Evolutionary conservation across 768 basidiomycete genomes (phyloP), one percentile per base, ranked within the genome.

Genomic region (Cubamyces sp.): DNA sequence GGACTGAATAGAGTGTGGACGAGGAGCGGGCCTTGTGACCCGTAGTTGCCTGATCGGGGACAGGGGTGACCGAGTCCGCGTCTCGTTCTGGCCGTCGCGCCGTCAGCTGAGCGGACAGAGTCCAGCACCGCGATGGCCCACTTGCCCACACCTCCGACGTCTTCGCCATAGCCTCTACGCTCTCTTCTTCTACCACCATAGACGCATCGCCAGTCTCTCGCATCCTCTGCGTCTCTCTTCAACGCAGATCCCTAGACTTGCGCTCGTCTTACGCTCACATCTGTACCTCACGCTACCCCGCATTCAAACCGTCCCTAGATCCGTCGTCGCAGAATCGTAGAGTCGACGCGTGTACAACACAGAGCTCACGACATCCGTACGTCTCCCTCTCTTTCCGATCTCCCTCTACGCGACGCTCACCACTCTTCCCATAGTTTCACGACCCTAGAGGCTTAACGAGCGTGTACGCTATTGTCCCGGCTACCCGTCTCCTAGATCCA

Each of bases 401-500:
- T 26, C 26, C 26, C 18, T 43, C 26, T 53, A 15, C 43, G 12
- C 50, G 15, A 7, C 19, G 49, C 49, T 58, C 42, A 60, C 28
- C 19, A 11, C 37, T 48, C 37, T 21, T 43, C 45, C n/a, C 49
- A 15, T 28, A 67, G 66, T 60, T 52, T 66, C 58, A 69, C 68
- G 68, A 67, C 57, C 54, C 59, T 69, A 66, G 62, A 65, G 67
- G 64, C 64, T 47, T 37, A 11, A 64, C 46, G 63, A 60, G 63
- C 58, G 62, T 64, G 58, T 62, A 66, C 56, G 61, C 61, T 62
- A 60, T 55, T 59, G 46, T 58, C 52, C 34, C 57, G 39, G 62
- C 60, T 46, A 57, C 61, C 65, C 66, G 43, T 66, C 59, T 52
- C 65, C 66, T 62, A 66, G 64, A 60, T 51, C 61, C 63, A 52